Percentiles rank a stretch among this genome's conserved stretches.
phyloP scores from a whole-genome alignment of 345 rosid genomes.

The Toxicodendron radicans region DNA sequence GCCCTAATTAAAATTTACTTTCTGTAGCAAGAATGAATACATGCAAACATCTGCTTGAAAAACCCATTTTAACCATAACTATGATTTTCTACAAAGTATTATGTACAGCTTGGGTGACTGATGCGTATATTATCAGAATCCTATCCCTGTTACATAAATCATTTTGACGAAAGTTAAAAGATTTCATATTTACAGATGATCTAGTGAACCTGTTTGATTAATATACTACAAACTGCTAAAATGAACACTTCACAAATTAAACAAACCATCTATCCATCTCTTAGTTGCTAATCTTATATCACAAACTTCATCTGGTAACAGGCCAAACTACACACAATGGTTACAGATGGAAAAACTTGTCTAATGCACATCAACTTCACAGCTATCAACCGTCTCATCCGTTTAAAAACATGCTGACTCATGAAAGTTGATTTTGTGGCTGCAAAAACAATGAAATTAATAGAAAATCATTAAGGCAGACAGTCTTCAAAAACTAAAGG shows the following conservation, averaged over 20 bases:
- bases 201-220: neutral
- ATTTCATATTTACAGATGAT: neutral
- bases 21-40: neutral
- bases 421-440: slow-evolving; percentile 14
- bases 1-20: neutral
- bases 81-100: slow-evolving; percentile 1
- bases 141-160: neutral
- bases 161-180: neutral
- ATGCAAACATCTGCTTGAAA: neutral
- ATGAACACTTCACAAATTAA: neutral
- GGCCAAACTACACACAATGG: neutral
- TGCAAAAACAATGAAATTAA: neutral
- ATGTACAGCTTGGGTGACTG: slow-evolving; percentile 8
- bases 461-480: neutral
- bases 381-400: neutral
- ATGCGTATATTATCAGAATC: neutral
- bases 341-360: neutral
- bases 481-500: neutral
- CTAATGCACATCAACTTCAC: neutral
- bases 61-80: slow-evolving; percentile 6
- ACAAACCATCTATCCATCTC: neutral
- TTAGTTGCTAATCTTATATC: neutral
- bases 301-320: neutral
- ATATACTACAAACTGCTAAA: neutral
- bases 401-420: neutral